Evolutionary conservation across 2,329 filamentous ascomycete genomes (phyloP).

Genomic region (Exophiala phaeomuriformis): DNA sequence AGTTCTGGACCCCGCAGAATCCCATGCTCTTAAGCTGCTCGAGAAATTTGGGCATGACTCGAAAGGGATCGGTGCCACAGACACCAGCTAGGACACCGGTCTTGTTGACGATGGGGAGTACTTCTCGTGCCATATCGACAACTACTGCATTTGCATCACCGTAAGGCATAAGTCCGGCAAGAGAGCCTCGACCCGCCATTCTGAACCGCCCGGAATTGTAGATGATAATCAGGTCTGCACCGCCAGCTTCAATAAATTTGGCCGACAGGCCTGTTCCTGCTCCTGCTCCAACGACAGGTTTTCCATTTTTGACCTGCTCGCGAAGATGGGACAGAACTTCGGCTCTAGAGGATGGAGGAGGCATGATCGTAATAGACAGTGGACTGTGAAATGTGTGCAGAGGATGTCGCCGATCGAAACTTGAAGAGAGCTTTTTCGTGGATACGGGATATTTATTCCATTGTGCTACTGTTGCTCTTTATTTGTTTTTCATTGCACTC

Average conservation of each 20-base stretch:
- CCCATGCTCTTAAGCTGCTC: constrained; percentile 54
- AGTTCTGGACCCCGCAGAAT: constrained; percentile 65
- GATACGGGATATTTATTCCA: too few species aligned
- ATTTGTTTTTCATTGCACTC: too few species aligned
- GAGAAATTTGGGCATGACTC: constrained; percentile 55
- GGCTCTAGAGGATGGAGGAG: constrained; percentile 50
- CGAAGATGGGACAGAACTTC: constrained; percentile 52
- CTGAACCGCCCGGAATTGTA: constrained; percentile 67
- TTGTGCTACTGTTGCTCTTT: too few species aligned
- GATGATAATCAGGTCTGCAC: constrained; percentile 62
- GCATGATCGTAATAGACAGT: constrained; percentile 36
- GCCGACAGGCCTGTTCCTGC: constrained; percentile 59
- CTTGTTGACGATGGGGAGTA: constrained; percentile 53
- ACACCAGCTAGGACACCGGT: constrained; percentile 62
- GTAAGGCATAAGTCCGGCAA: constrained; percentile 65
- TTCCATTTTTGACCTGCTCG: constrained; percentile 48
- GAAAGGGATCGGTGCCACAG: constrained; percentile 64
- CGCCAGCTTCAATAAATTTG: constrained; percentile 62
- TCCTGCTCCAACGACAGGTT: constrained; percentile 60
- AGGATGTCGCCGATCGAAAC: background rate
- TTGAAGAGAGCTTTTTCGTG: too few species aligned
- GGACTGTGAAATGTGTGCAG: background rate
- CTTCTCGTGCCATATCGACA: constrained; percentile 61
- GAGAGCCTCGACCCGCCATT: constrained; percentile 63
- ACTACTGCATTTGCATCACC: constrained; percentile 64